Evolutionary conservation across 169 alveolate genomes (phyloP), one percentile per base, ranked within the genome.

Genomic region (Plasmodium cynomolgi): DNA sequence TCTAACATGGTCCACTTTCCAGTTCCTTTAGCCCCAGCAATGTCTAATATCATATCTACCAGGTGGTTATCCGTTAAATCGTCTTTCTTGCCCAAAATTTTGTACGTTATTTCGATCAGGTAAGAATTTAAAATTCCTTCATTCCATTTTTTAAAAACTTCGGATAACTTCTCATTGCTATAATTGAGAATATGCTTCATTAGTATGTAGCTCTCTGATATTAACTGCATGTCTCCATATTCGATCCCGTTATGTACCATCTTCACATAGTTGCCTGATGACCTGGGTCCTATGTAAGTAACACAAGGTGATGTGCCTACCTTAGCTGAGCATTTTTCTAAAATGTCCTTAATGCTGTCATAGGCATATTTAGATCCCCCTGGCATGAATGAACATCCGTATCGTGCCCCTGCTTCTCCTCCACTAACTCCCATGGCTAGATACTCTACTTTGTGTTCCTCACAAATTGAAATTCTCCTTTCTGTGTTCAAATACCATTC

Each of bases 171-270:
- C 50, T 75, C 80, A 50, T 92, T 62, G 83, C 81, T 75, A 77
- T 84, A 84, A 41, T 81, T 84, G 44, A 88, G 79, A 39, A 88
- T 41, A 88, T 91, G 47, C 71, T 84, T 93, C 93, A 86, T 84
- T 26, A 93, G 33, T 41, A 75, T 8, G 81, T 95, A 85, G 72
- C 93, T 94, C 84, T 97, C 98, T 23, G 98, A 93, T 15, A 97
- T 88, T 68, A 96, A 83, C 73, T 97, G 98, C 98, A 97, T 95
- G 68, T 96, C 96, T 37, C 97, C 98, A 93, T 97, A 97, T 83
- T 97, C 98, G 41, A 97, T 97, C 26, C 98, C 98, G 85, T 97
- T 97, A 91, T 97, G 98, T 23, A 97, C 97, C 98, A 97, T 97
- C 83, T 97, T 97, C 5, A 97, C 98, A 92, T 96, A 97, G 84